A percentile compares a stretch with the other conserved stretches of the same genome.
These are phyloP conservation scores for Apiotrichum veenhuisii DNA, from an alignment of 1,284 basidiomycete species.

Conservation along the genomic window DNA sequence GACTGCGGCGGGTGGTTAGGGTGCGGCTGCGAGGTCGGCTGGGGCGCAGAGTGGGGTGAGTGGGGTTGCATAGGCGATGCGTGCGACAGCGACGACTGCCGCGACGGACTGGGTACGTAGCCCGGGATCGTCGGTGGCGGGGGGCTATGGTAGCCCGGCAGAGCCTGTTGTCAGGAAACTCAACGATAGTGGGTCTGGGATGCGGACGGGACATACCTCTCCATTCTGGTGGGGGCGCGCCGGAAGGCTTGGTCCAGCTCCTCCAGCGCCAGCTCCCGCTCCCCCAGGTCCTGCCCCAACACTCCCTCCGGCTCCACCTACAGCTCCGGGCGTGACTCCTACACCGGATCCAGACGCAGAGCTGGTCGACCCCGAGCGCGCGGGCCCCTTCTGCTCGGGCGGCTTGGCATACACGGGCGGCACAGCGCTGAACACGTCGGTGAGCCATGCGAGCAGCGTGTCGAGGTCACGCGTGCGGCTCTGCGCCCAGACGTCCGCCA, in stretches of 20 bases:
- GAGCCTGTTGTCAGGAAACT: slow-evolving; percentile 8
- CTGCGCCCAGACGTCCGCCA: slow-evolving; percentile 71
- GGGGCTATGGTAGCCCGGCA: slow-evolving; percentile 36
- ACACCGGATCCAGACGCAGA: neutral
- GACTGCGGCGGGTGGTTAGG: neutral
- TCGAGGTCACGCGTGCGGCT: slow-evolving; percentile 62
- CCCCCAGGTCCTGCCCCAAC: no score
- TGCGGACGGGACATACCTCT: neutral
- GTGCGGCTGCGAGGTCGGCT: neutral
- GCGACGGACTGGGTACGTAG: slow-evolving; percentile 14
- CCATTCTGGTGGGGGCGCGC: neutral
- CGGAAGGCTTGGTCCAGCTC: no score
- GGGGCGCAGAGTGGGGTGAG: no score
- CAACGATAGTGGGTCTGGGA: neutral
- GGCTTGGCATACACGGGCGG: slow-evolving; percentile 92
- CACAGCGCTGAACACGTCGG: slow-evolving; percentile 69
- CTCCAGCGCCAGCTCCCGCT: neutral
- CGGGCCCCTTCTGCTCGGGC: slow-evolving; percentile 8
- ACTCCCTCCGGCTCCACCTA: no score
- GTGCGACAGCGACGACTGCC: neutral
- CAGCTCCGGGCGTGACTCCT: no score
- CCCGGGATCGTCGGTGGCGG: slow-evolving; percentile 25
- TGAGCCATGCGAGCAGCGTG: slow-evolving; percentile 37
- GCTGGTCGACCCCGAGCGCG: neutral
- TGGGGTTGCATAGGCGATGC: no score